Evolutionary conservation across 2,329 filamentous ascomycete species (phyloP), one percentile per base, ranked within the genome.

Genomic region (Fusarium musae): DNA sequence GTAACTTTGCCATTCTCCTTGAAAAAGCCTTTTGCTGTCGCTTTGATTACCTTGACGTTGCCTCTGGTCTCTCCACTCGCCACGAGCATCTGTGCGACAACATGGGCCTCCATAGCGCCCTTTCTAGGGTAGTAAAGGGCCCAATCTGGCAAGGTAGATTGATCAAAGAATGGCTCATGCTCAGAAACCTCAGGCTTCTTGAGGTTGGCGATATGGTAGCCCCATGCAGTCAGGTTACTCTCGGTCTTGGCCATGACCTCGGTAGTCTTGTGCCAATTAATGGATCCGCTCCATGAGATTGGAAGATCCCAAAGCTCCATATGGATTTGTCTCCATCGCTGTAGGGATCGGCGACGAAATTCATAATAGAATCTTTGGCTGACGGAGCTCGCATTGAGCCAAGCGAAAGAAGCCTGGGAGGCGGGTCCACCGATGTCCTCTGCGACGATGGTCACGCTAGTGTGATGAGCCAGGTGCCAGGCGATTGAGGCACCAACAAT

Each of bases 401-500:
- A 74, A 2, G 71, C 71, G 28, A 74, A 74, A 13, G 71, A 74
- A 13, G 63, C 59, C 19, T 53, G 6, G 30, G 46, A 53, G 26
- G 71, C 71, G 11, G 63, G 46, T 4, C 71, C 71, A 6, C 71
- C 71, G 10, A 69, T 23, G 9, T 72, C 71, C 19, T 74, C 46
- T 3, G 71, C 71, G 11, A 74, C 15, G 16, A 74, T 59, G n/a
- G 67, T 72, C 4, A 74, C 71, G 1, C 30, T 57, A 5, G 71
- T 69, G 5, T 57, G 19, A 16, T 21, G 58, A 11, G 71, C 40
- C 9, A 74, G 6, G 19, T 74, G 71, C 71, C 71, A 74, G 13
- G 59, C 71, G 30, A 74, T 74, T 5, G 71, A 40, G 7, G 71
- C 67, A 17, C 71, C 71, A 19, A 74, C 43, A 11, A 74, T 72